Evolutionary conservation across 768 basidiomycete species (phyloP).

Genomic region (Thelephora ganbajun): DNA sequence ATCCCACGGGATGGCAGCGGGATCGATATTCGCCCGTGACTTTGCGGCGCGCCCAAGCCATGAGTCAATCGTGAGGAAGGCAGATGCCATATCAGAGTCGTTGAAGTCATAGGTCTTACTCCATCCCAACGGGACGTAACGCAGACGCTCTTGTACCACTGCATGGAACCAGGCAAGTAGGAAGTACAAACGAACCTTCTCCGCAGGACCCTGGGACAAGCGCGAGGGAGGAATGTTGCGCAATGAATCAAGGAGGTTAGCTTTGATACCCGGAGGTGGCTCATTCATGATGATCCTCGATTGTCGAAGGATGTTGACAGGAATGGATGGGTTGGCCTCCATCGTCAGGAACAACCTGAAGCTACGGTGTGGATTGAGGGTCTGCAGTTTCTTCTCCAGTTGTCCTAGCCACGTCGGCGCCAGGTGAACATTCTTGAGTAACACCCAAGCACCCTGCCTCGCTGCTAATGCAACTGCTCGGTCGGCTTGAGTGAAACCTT

Average conservation of each 20-base stretch:
- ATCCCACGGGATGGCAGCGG: slow-evolving; percentile 86
- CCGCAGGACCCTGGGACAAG: slow-evolving; percentile 75
- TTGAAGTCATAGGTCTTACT: slow-evolving; percentile 97
- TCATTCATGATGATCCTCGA: slow-evolving; percentile 98
- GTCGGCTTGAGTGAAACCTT: slow-evolving; percentile 92
- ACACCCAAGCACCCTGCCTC: slow-evolving; percentile 89
- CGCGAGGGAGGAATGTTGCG: slow-evolving; percentile 57
- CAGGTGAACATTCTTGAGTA: slow-evolving; percentile 95
- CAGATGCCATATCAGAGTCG: slow-evolving; percentile 93
- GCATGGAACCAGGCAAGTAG: slow-evolving; percentile 99
- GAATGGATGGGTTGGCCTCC: slow-evolving; percentile 91
- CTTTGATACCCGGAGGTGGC: slow-evolving; percentile 92
- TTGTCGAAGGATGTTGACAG: slow-evolving; percentile 92
- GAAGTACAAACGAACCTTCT: slow-evolving; percentile 91
- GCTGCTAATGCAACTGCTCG: slow-evolving; percentile 91
- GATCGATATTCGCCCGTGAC: slow-evolving; percentile 86
- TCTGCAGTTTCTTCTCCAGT: slow-evolving; percentile 92
- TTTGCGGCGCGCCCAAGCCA: slow-evolving; percentile 76
- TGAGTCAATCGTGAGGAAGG: slow-evolving; percentile 80
- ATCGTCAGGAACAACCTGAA: slow-evolving; percentile 98
- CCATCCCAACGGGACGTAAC: slow-evolving; percentile 95
- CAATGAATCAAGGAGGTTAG: slow-evolving; percentile 86
- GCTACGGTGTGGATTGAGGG: slow-evolving; percentile 71
- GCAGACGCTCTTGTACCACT: slow-evolving; percentile 89
- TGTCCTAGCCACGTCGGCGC: slow-evolving; percentile 93